phyloP scores from a whole-genome alignment of 23 red algal genomes.

The Gracilaria vermiculophylla region DNA sequence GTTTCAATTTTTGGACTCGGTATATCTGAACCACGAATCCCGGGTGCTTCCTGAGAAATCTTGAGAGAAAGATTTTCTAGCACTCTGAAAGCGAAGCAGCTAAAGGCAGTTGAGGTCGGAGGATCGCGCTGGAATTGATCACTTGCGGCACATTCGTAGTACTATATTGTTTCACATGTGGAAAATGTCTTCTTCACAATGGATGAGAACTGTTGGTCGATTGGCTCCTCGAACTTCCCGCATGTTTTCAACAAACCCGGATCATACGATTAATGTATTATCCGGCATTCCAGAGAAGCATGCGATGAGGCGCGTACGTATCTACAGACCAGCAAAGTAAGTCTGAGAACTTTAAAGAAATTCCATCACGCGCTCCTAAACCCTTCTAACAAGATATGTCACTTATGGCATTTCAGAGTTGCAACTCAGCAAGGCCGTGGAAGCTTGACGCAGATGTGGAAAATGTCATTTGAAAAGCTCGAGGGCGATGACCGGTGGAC shows the following conservation, averaged over 20 bases:
- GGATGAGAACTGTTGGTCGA: constrained; percentile 5
- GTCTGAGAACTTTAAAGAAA: neutral
- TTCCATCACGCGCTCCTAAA: neutral
- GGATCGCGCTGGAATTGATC: too few species aligned
- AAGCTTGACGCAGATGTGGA: constrained; percentile 82
- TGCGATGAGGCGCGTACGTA: constrained; percentile 65
- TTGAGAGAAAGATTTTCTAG: too few species aligned
- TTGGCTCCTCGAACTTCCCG: neutral
- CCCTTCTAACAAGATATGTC: neutral
- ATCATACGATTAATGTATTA: constrained; percentile 43
- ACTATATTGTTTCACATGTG: too few species aligned
- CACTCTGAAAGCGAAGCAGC: too few species aligned
- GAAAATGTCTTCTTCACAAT: neutral
- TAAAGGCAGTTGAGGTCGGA: too few species aligned
- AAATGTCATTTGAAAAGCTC: constrained; percentile 85
- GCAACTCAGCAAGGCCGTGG: constrained; percentile 94
- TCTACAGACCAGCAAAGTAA: constrained; percentile 82
- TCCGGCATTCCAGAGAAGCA: constrained; percentile 88
- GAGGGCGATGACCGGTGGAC: constrained; percentile 93
- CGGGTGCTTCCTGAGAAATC: too few species aligned
- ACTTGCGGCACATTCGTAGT: too few species aligned
- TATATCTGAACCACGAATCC: too few species aligned
- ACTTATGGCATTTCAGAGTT: constrained; percentile 25
- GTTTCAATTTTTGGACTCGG: too few species aligned
- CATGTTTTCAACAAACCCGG: constrained; percentile 25